Conservation (phyloP, 192 early-diverging fungal genomes). For the Coemansia aciculifera region DNA sequence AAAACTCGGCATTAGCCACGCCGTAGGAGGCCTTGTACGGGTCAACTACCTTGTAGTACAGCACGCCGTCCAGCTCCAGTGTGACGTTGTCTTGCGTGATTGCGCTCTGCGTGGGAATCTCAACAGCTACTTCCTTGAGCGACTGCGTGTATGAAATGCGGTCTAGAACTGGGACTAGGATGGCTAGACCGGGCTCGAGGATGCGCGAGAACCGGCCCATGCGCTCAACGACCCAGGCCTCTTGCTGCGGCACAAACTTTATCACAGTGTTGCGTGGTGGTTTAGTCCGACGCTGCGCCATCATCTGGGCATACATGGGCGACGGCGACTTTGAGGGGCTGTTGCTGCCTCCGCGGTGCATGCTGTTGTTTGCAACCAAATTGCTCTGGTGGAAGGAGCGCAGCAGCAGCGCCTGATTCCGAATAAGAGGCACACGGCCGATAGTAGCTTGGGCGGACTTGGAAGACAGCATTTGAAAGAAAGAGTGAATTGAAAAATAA, state of each 20-base stretch:
- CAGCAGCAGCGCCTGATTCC: neutral
- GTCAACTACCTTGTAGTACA: conserved; percentile 92
- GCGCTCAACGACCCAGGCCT: conserved; percentile 96
- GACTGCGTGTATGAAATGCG: conserved; percentile 90
- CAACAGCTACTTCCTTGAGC: conserved; percentile 92
- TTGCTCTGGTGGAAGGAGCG: conserved; percentile 7
- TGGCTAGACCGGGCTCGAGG: conserved; percentile 86
- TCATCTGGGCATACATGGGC: conserved; percentile 11
- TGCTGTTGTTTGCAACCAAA: neutral
- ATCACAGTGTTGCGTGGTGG: conserved; percentile 59
- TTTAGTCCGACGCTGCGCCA: neutral
- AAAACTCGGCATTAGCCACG: conserved; percentile 92
- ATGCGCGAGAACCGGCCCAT: conserved; percentile 88
- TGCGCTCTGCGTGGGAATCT: conserved; percentile 85
- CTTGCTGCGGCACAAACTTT: conserved; percentile 98
- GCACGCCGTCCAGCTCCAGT: conserved; percentile 91
- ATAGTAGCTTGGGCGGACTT: neutral
- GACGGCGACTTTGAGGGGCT: neutral
- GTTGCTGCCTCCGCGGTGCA: neutral
- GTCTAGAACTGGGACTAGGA: conserved; percentile 87
- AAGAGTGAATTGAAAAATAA: neutral
- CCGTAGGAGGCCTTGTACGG: conserved; percentile 95
- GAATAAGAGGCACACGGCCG: neutral
- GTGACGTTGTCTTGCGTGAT: conserved; percentile 99
- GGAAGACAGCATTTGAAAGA: neutral